Base-by-base conservation (phyloP, 768 basidiomycete species). In the Dentipellis fragilis region DNA sequence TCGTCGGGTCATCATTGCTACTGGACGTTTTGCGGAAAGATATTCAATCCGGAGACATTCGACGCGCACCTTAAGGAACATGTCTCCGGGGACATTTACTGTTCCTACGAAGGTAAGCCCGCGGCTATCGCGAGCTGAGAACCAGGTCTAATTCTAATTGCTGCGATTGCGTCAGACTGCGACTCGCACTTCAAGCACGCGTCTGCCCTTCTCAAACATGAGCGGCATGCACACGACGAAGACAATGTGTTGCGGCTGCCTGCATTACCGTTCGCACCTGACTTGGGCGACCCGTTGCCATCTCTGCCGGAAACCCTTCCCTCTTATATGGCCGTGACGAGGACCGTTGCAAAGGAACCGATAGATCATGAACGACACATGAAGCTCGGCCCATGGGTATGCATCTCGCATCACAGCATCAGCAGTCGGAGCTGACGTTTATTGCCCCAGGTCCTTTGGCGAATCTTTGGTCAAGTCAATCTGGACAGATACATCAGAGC, bases 371-470 rank as follows among this genome's bases (percentile, higher is more conserved):
- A 42, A 7, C 38, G 52, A 39, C 52, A 53, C 17, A 5, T 40
- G 16, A 29, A 14, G 52, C 22, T 53, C 19, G 52, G 52, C 12
- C 52, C 52, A 23, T 53, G 52, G 52, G 52, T 53, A 19, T 14
- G 52, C 14, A 29, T 29, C 29, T 29, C 19, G 23, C 22, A 0
- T 45, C 23, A 49, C 22, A 49, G 11, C 19, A 10, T 45, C 52
- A 35, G 36, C 35, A n/a, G 22, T 29, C 23, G 17, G 17, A 8
- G 40, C 52, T 53, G 52, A 29, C 29, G 29, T 29, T 29, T 29
- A 42, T 45, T 40, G 29, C 9, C 36, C 6, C 50, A 53, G 52
- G 52, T 53, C 16, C 42, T 53, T 6, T 38, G 40, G 36, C 38
- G 29, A 14, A 53, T 53, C 17, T 53, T 53, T 12, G 52, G 52